Conservation (phyloP, 352 stramenopile genomes). For the Lagenidium sp. region DNA sequence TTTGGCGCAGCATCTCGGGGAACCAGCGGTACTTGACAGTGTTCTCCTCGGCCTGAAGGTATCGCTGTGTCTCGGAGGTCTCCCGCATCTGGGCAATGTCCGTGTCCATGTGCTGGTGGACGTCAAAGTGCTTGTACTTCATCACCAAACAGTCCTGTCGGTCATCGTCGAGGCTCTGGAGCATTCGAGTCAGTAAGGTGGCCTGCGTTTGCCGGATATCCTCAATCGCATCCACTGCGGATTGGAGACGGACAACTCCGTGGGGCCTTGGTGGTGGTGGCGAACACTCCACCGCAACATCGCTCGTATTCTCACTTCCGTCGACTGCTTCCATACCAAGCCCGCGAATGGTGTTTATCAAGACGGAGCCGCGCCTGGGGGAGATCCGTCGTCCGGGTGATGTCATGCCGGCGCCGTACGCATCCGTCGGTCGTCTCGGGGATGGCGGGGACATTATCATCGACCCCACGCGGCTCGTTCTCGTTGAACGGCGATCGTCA, state of each 20-base stretch:
- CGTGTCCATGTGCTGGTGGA: constrained; percentile 21
- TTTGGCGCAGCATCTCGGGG: constrained; percentile 28
- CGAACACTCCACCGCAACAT: neutral
- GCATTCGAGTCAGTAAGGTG: constrained; percentile 20
- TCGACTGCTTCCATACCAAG: neutral
- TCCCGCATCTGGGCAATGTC: constrained; percentile 47
- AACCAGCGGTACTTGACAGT: constrained; percentile 38
- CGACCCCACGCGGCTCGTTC: neutral
- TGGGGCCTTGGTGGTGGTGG: constrained; percentile 7
- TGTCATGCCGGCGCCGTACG: neutral
- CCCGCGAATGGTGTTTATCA: neutral
- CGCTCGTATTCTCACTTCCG: no score
- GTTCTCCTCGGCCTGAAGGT: constrained; percentile 14
- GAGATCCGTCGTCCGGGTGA: no score
- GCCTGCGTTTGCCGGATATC: constrained; percentile 27
- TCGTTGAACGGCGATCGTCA: neutral
- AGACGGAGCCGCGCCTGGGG: no score
- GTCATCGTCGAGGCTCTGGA: constrained; percentile 38
- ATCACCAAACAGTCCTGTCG: constrained; percentile 36
- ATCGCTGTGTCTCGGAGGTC: constrained; percentile 28
- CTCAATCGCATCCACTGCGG: constrained; percentile 34
- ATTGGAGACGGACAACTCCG: constrained; percentile 48
- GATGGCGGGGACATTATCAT: neutral
- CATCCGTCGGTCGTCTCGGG: neutral
- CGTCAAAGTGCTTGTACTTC: constrained; percentile 39